A percentile compares a stretch with the other conserved stretches of the same genome.
phyloP scores from a whole-genome alignment of 306 rosid species.

The Vigna nakashimae region DNA sequence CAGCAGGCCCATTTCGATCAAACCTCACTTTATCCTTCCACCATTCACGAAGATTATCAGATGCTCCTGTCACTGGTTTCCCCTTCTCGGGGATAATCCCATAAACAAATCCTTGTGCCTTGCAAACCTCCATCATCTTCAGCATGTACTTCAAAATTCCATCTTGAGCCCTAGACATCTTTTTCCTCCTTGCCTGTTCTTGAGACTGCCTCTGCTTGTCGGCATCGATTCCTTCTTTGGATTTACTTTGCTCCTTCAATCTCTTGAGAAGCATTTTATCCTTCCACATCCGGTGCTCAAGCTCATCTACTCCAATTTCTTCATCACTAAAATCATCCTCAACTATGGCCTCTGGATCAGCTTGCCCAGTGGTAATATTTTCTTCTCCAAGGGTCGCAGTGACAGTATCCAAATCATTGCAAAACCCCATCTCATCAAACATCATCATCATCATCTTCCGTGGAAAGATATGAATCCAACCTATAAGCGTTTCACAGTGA shows the following conservation, averaged over 20 bases:
- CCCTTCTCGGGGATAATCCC: slow-evolving; percentile 89
- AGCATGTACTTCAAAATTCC: slow-evolving; percentile 86
- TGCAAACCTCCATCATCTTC: slow-evolving; percentile 89
- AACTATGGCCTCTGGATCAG: slow-evolving; percentile 57
- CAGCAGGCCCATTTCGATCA: slow-evolving; percentile 84
- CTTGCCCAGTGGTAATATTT: slow-evolving; percentile 49
- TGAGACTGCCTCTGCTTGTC: slow-evolving; percentile 80
- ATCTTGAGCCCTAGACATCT: slow-evolving; percentile 90
- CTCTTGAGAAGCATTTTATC: slow-evolving; percentile 66
- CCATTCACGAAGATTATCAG: slow-evolving; percentile 89
- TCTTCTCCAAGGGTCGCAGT: slow-evolving; percentile 57
- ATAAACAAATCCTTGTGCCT: slow-evolving; percentile 87
- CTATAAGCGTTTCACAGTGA: neutral
- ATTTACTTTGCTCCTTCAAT: slow-evolving; percentile 64
- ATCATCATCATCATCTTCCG: slow-evolving; percentile 62
- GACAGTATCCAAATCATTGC: slow-evolving; percentile 64
- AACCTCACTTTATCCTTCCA: slow-evolving; percentile 89
- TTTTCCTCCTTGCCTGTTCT: slow-evolving; percentile 88
- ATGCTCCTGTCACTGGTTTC: slow-evolving; percentile 79
- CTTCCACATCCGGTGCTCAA: slow-evolving; percentile 82
- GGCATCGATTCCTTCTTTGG: slow-evolving; percentile 61
- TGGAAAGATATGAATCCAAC: neutral
- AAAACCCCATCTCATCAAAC: slow-evolving; percentile 63
- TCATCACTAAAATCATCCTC: slow-evolving; percentile 78
- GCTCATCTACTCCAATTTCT: slow-evolving; percentile 71